Evolutionary conservation across 305 asterid genomes (phyloP), one percentile per base, ranked within the genome.

Genomic region (Monarda citriodora): DNA sequence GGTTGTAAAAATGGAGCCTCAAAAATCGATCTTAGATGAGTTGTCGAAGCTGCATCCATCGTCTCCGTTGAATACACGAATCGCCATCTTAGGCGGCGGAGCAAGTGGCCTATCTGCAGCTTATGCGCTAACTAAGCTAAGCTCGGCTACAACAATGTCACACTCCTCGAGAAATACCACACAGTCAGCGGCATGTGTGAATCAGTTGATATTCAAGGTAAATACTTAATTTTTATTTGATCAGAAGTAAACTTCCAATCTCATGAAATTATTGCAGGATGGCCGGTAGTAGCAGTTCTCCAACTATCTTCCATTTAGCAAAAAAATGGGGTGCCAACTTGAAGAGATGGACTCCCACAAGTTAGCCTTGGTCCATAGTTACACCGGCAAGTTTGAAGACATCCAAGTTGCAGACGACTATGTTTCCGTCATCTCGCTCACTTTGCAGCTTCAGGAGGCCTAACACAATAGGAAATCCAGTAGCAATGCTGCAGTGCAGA

Each of bases 241-340:
- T n/a, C n/a, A n/a, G n/a, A n/a, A n/a, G n/a, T n/a, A n/a, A n/a
- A n/a, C n/a, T n/a, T n/a, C n/a, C n/a, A n/a, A n/a, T n/a, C n/a
- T n/a, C n/a, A n/a, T n/a, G n/a, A n/a, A n/a, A n/a, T n/a, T n/a
- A n/a, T n/a, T n/a, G n/a, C n/a, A n/a, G n/a, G n/a, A n/a, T n/a
- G 31, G 95, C 98, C n/a, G 95, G 94, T 10, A 86, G 82, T 67
- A 88, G 98, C 71, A 88, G 98, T 69, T 89, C 98, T 22, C 98
- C 98, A 6, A 80, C 89, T 4, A 80, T 91, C 48, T 91, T 88
- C 50, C 74, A 82, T 64, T 55, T 91, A 67, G 93, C 96, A 2
- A 83, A 86, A 59, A 88, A 77, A 74, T 70, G 58, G 91, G 83
- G 1, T 80, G 79, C 8, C 89, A 85, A 42, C 74, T 91, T 14